Conservation (phyloP, 495 filamentous ascomycete species). For the Tetracladium setigerum region DNA sequence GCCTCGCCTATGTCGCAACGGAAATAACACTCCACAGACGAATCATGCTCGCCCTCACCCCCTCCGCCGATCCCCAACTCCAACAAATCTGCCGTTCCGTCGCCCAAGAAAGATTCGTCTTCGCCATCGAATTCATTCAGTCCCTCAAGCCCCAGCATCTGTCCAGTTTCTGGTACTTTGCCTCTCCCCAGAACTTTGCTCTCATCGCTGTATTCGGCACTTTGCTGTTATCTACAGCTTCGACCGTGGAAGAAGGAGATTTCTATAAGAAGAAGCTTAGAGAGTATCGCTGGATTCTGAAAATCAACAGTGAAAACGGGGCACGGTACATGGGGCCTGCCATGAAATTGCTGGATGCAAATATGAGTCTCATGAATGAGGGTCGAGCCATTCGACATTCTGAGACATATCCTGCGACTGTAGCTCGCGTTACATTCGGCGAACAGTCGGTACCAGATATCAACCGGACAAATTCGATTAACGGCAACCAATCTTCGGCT, state of each 20-base stretch:
- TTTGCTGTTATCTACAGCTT: slow-evolving; percentile 76
- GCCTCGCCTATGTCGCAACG: slow-evolving; percentile 75
- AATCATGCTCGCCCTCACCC: slow-evolving; percentile 59
- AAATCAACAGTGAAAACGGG: slow-evolving; percentile 76
- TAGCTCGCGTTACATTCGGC: too few species aligned
- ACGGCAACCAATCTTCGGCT: too few species aligned
- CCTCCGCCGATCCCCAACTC: slow-evolving; percentile 54
- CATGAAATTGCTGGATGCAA: slow-evolving; percentile 20
- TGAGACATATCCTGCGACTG: too few species aligned
- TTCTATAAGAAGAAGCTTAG: slow-evolving; percentile 80
- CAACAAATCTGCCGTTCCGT: slow-evolving; percentile 91
- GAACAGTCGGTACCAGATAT: too few species aligned
- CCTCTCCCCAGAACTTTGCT: slow-evolving; percentile 71
- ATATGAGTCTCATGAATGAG: slow-evolving; percentile 12
- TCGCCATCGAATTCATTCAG: slow-evolving; percentile 71
- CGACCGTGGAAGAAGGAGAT: slow-evolving; percentile 79
- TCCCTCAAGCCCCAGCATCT: slow-evolving; percentile 64
- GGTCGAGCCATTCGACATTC: not conserved
- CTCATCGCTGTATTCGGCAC: slow-evolving; percentile 73
- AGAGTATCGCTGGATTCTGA: slow-evolving; percentile 92
- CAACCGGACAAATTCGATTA: too few species aligned
- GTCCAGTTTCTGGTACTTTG: slow-evolving; percentile 74
- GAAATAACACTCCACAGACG: slow-evolving; percentile 79
- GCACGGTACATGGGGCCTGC: slow-evolving; percentile 22
- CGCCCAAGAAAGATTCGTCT: slow-evolving; percentile 67